Conservation (phyloP, 169 alveolate genomes). For the Perkinsus chesapeaki region DNA sequence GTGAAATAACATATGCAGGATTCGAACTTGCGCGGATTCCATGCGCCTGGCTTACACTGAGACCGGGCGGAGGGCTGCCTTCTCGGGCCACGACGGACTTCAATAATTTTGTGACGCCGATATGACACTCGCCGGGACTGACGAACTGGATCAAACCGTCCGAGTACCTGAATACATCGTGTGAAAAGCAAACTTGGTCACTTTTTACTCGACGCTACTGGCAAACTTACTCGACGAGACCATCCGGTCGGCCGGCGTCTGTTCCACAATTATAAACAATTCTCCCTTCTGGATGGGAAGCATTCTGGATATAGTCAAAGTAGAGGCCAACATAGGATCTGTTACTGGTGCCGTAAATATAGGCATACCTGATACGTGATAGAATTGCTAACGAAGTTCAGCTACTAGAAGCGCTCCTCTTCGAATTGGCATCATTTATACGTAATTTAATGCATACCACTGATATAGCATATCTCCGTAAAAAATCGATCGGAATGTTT, state of each 20-base stretch:
- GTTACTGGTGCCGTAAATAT: neutral
- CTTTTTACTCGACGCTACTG: neutral
- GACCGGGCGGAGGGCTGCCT: neutral
- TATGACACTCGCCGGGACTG: neutral
- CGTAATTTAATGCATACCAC: neutral
- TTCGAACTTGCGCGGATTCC: too few species aligned
- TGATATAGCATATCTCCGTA: too few species aligned
- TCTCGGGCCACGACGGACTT: neutral
- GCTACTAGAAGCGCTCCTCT: too few species aligned
- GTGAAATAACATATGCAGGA: too few species aligned
- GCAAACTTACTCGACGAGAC: neutral
- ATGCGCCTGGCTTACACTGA: neutral
- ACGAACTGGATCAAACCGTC: neutral
- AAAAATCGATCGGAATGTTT: too few species aligned
- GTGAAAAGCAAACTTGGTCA: neutral
- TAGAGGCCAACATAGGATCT: neutral
- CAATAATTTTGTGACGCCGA: neutral
- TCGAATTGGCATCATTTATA: too few species aligned
- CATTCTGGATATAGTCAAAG: neutral
- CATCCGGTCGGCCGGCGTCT: neutral
- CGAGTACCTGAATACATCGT: neutral
- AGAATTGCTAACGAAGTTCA: too few species aligned
- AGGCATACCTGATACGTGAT: neutral
- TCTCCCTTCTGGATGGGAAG: neutral
- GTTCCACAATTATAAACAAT: neutral